Evolutionary conservation across 2,329 filamentous ascomycete genomes (phyloP).

Genomic region (Claviceps sp.): DNA sequence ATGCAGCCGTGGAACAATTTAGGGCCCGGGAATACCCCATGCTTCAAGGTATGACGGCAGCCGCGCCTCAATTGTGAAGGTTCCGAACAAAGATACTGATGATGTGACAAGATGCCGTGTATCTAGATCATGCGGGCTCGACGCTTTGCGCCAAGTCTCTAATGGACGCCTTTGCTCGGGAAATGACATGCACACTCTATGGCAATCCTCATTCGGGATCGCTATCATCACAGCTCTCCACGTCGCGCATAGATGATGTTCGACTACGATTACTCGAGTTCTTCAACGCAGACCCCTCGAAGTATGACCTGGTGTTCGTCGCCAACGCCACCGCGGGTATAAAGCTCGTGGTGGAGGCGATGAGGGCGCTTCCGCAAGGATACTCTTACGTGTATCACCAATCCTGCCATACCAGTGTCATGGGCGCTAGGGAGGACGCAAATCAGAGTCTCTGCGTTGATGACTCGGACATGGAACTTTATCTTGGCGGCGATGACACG

Average conservation of each 20-base stretch:
- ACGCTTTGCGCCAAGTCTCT: slow-evolving; percentile 69
- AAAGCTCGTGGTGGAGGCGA: slow-evolving; percentile 70
- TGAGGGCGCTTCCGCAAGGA: slow-evolving; percentile 53
- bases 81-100: not conserved
- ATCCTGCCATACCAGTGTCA: slow-evolving; percentile 74
- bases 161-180: slow-evolving; percentile 64
- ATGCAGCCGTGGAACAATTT: slow-evolving; percentile 43
- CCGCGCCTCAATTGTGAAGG: not conserved
- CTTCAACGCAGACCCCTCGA: slow-evolving; percentile 66
- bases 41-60: slow-evolving; percentile 40
- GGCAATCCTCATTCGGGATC: slow-evolving; percentile 90
- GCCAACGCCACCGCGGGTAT: slow-evolving; percentile 85
- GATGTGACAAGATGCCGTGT: slow-evolving; percentile 46
- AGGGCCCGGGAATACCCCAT: slow-evolving; percentile 53
- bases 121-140: slow-evolving; percentile 94
- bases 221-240: slow-evolving; percentile 63
- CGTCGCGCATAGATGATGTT: slow-evolving; percentile 60
- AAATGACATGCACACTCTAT: slow-evolving; percentile 66
- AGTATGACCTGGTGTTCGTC: slow-evolving; percentile 84
- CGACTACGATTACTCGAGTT: slow-evolving; percentile 59
- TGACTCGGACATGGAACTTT: slow-evolving; percentile 49
- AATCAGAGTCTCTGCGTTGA: slow-evolving; percentile 50
- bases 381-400: slow-evolving; percentile 76
- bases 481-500: slow-evolving; percentile 36
- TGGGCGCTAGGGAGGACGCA: slow-evolving; percentile 68